Evolutionary conservation across 2,329 filamentous ascomycete species (phyloP).

Genomic region (Xylaria sp.): DNA sequence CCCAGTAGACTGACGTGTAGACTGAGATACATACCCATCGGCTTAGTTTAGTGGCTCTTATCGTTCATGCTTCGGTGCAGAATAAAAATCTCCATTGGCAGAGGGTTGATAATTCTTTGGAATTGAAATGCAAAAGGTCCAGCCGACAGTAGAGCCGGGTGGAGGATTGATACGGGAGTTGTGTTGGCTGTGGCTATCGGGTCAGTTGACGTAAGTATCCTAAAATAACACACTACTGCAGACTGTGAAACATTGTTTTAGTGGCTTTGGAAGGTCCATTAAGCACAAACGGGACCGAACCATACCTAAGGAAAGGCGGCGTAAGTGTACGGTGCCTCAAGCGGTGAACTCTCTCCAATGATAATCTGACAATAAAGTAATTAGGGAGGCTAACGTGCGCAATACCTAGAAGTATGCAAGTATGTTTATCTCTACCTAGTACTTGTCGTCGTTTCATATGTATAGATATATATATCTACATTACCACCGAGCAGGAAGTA

Average conservation of each 20-base stretch:
- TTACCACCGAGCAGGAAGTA: too few species aligned
- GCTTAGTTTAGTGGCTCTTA: background rate
- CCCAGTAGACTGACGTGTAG: background rate
- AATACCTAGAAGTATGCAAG: background rate
- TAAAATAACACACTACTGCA: slow-evolving; percentile 29
- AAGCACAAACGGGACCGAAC: slow-evolving; percentile 8
- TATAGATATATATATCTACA: background rate
- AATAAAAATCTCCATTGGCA: background rate
- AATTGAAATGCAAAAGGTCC: background rate
- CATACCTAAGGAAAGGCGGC: background rate
- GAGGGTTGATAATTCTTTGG: background rate
- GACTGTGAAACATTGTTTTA: slow-evolving; percentile 34
- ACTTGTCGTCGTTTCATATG: background rate
- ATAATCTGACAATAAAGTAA: background rate
- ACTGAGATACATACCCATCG: background rate
- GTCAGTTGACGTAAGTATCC: slow-evolving; percentile 30
- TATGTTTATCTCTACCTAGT: background rate
- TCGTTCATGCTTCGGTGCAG: background rate
- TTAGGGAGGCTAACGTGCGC: background rate
- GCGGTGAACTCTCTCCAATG: background rate
- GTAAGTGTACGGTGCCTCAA: background rate
- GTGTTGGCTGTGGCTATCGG: slow-evolving; percentile 2
- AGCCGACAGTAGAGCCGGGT: background rate
- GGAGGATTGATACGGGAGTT: background rate
- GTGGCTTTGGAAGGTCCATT: slow-evolving; percentile 2